These are phyloP conservation scores for Dactylonectria estremocensis DNA, from an alignment of 2,329 filamentous ascomycete genomes.

Conservation along the genomic window DNA sequence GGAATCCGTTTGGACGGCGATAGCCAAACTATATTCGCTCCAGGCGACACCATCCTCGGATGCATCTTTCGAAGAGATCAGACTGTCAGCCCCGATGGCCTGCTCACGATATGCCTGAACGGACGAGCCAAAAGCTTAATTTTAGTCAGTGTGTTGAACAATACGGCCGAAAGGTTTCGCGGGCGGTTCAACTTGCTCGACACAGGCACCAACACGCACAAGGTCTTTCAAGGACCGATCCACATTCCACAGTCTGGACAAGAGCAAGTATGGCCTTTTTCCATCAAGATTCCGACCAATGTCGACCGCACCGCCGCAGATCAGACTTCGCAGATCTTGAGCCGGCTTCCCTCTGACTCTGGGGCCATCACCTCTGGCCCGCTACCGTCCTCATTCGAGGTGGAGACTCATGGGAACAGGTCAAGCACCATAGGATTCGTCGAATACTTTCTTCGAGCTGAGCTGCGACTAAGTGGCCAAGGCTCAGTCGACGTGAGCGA, in stretches of 20 bases:
- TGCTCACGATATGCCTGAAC: slow-evolving; percentile 40
- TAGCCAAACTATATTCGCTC: slow-evolving; percentile 12
- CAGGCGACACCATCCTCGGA: slow-evolving; percentile 50
- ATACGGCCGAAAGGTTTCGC: slow-evolving; percentile 35
- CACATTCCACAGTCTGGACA: slow-evolving; percentile 37
- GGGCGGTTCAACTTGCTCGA: slow-evolving; percentile 47
- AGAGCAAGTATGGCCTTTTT: slow-evolving; percentile 48
- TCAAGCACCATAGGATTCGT: slow-evolving; percentile 17
- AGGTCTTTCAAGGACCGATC: slow-evolving; percentile 44
- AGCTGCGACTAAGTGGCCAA: slow-evolving; percentile 33
- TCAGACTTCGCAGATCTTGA: not conserved
- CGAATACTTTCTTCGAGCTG: slow-evolving; percentile 55
- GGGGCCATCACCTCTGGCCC: not conserved
- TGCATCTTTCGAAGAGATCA: slow-evolving; percentile 39
- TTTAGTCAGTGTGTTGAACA: slow-evolving; percentile 19
- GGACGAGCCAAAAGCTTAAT: slow-evolving; percentile 50
- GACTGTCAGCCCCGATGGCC: slow-evolving; percentile 40
- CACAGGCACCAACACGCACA: slow-evolving; percentile 8
- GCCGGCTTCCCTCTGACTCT: not conserved
- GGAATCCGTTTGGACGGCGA: slow-evolving; percentile 31
- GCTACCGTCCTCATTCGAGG: slow-evolving; percentile 23
- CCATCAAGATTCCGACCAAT: slow-evolving; percentile 46
- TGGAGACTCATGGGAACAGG: not conserved
- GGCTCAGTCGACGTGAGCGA: not conserved
- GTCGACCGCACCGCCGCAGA: slow-evolving; percentile 14